Percentiles rank a stretch among this genome's conserved stretches.
Evolutionary conservation across 768 basidiomycete species (phyloP).

Genomic region (Daedaleopsis sinensis): DNA sequence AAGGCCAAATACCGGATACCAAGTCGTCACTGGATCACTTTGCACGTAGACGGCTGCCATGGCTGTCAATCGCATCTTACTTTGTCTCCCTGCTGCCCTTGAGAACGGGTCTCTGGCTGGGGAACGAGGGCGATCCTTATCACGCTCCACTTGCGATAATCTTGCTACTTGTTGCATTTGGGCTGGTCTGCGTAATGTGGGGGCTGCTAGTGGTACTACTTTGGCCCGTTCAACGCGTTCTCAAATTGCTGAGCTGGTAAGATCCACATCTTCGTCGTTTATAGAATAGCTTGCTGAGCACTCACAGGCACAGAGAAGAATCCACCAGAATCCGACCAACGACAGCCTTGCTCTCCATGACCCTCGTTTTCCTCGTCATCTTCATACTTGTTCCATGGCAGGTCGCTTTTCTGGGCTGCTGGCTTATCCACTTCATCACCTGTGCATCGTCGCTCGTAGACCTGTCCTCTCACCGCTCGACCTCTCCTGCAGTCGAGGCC

Average conservation of each 20-base stretch:
- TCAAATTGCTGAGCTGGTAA: conserved; percentile 25
- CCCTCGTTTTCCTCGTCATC: conserved; percentile 63
- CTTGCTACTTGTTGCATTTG: conserved; percentile 60
- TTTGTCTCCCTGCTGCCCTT: conserved; percentile 58
- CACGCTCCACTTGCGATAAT: conserved; percentile 58
- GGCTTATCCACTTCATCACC: conserved; percentile 75
- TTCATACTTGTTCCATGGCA: conserved; percentile 88
- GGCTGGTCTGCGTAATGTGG: conserved; percentile 67
- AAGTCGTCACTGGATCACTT: conserved; percentile 52
- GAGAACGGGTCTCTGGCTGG: conserved; percentile 57
- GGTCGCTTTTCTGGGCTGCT: conserved; percentile 84
- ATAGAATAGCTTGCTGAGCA: neutral
- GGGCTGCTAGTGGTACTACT: conserved; percentile 51
- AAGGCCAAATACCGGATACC: conserved; percentile 51
- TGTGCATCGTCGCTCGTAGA: conserved; percentile 41
- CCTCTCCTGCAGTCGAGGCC: neutral
- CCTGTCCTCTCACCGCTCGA: neutral
- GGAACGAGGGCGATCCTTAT: conserved; percentile 53
- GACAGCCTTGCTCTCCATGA: conserved; percentile 59
- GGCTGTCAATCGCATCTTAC: conserved; percentile 47
- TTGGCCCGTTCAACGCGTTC: conserved; percentile 45
- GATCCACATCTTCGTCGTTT: neutral
- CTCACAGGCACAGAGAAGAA: conserved; percentile 14
- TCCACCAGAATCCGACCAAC: conserved; percentile 38
- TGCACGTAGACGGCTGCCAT: conserved; percentile 39